Base-by-base conservation (phyloP, 2,329 filamentous ascomycete species). In the Monilinia vaccinii-corymbosi region DNA sequence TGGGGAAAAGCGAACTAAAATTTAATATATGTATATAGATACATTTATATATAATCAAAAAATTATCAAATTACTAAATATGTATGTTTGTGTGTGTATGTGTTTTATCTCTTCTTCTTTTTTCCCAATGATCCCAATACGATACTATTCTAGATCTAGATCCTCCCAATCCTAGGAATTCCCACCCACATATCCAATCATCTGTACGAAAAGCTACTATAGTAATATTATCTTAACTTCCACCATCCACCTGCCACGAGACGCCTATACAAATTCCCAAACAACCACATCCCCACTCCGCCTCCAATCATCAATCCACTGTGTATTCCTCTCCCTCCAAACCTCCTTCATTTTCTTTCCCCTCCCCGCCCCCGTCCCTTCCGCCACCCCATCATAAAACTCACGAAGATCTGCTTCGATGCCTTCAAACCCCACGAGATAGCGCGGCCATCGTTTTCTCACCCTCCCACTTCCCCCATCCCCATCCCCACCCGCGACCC, bases 291-390 rank as follows among this genome's bases (percentile, higher is more conserved):
- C 75, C 0, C 84, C 84, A 2, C 74, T 70, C 60, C 84, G 76
- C 58, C 83, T 75, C 72, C 75, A 77, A 69, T 87, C 84, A 69
- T 86, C 84, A 64, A 81, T 82, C 69, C 85, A 85, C 51, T 83
- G 72, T 13, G 82, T 83, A 68, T 86, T 87, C 72, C 78, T 82
- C 3, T 75, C 77, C 44, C 74, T 73, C 83, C 83, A 86, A 44
- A 58, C 13, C 28, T 58, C 36, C 14, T n/a, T 45, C 56, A 58
- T 58, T 16, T 53, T 21, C 9, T 77, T 79, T 63, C 77, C 76
- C 14, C 62, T 74, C 11, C 79, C 73, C 3, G 75, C 76, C 32
- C 79, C 71, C 28, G 74, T 69, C 1, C 73, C 71, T 1, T 76
- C 76, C 62, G 73, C 76, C 61, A 79, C 82, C 4, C 74, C 68